Conservation (phyloP, 2,329 filamentous ascomycete species). For the Alternaria ethzedia region DNA sequence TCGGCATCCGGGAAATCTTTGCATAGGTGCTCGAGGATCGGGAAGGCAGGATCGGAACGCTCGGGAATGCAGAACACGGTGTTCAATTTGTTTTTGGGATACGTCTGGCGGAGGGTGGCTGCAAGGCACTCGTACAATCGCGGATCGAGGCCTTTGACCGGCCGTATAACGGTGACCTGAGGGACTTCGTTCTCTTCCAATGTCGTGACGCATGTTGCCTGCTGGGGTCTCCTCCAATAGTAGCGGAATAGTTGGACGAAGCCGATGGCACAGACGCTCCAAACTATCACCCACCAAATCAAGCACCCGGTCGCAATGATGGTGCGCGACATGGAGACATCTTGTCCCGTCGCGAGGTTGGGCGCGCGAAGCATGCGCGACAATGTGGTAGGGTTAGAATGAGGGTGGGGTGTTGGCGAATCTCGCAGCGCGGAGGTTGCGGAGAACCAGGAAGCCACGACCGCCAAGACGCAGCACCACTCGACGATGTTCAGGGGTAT, state of each 20-base stretch:
- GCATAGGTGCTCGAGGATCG: slow-evolving; percentile 73
- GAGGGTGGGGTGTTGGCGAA: slow-evolving; percentile 19
- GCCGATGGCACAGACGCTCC: slow-evolving; percentile 64
- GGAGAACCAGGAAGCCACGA: slow-evolving; percentile 14
- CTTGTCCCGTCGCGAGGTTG: slow-evolving; percentile 27
- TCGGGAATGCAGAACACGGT: slow-evolving; percentile 83
- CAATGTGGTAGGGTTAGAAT: slow-evolving; percentile 14
- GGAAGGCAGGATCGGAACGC: slow-evolving; percentile 75
- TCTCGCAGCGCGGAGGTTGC: slow-evolving; percentile 25
- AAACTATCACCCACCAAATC: slow-evolving; percentile 63
- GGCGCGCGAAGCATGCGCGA: slow-evolving; percentile 45
- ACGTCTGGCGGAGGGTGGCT: slow-evolving; percentile 81
- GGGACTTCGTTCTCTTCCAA: slow-evolving; percentile 63
- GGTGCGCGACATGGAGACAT: slow-evolving; percentile 45
- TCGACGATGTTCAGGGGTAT: background rate
- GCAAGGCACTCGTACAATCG: slow-evolving; percentile 91
- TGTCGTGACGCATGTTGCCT: slow-evolving; percentile 50
- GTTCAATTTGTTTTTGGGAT: slow-evolving; percentile 76
- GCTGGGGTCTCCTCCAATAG: slow-evolving; percentile 56
- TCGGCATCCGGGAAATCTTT: slow-evolving; percentile 75
- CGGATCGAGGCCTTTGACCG: slow-evolving; percentile 90
- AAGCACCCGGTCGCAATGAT: slow-evolving; percentile 57
- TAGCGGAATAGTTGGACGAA: slow-evolving; percentile 65
- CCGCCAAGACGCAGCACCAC: slow-evolving; percentile 10
- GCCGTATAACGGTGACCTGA: slow-evolving; percentile 88